Base-by-base conservation (phyloP, 1,284 basidiomycete genomes). In the Amylostereum areolatum region DNA sequence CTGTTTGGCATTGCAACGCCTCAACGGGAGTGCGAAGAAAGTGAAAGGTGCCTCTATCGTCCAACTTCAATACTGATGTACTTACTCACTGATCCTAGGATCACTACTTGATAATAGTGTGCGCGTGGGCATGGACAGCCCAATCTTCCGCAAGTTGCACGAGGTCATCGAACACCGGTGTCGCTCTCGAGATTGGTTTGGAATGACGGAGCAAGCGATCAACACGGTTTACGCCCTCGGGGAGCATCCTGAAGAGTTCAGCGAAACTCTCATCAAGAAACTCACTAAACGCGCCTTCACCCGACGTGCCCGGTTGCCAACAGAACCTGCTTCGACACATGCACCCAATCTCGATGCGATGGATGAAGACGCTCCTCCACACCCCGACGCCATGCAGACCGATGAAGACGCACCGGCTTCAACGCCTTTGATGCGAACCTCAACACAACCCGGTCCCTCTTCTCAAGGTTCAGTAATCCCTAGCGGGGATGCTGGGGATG, bases 1-100 rank as follows among this genome's bases (percentile, higher is more conserved):
- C 0, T 97, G 92, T 61, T 83, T 98, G 43, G 94, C 95, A 0
- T 71, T 99, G 32, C 92, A 96, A 59, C 81, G 96, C 0, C 74
- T 99, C 12, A 91, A 92, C 44, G 97, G 97, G 1, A 97, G 91
- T 59, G 89, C 84, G 31, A 99, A 98, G 74, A 99, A 98, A 66
- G 83, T 99, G 57, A 99, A 99, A 73, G 96, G 91, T 85, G 49
- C 48, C 66, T 53, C 31, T 32, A 11, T 45, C 30, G 7, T 51
- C 30, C 2, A 34, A 45, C 18, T 10, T 25, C 25, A 6, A 37
- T 42, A 44, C 45, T 57, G 41, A 43, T 9, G 4, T 25, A 33
- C 32, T 41, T 47, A 28, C 24, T 18, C 35, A 9, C 30, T 32
- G 3, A 10, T 25, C 36, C 2, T 46, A 89, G 91, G 92, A 2